Conservation (phyloP, 768 basidiomycete genomes). For the Lactifluus piperatus region DNA sequence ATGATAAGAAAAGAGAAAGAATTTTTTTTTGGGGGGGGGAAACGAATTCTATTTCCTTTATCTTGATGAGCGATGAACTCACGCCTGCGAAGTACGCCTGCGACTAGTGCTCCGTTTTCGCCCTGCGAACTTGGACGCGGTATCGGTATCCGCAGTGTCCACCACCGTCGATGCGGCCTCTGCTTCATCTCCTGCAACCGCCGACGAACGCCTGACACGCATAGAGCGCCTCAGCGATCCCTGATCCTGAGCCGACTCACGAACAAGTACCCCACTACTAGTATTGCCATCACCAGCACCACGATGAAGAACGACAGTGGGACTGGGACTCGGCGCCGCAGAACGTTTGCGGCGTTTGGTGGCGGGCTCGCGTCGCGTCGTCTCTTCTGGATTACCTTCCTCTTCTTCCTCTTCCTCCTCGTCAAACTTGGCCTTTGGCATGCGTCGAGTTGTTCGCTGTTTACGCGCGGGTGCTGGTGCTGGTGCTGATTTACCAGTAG, state of each 20-base stretch:
- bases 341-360: constrained; percentile 8
- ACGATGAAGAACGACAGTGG: not conserved
- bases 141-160: not conserved
- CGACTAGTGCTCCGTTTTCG: not conserved
- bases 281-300: not conserved
- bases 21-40: not conserved
- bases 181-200: not conserved
- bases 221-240: constrained; percentile 2
- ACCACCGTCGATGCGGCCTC: not conserved
- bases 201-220: not conserved
- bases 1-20: not conserved
- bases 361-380: not conserved
- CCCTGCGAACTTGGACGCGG: not conserved
- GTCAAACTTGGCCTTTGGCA: not conserved
- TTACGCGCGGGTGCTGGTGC: too few relatives aligned
- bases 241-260: not conserved
- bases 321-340: not conserved
- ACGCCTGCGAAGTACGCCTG: not conserved
- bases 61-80: not conserved
- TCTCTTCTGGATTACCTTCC: not conserved
- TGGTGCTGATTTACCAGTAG: not conserved
- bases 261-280: not conserved
- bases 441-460: not conserved
- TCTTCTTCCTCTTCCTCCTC: not conserved
- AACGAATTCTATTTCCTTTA: not conserved